phyloP scores from a whole-genome alignment of 1,284 basidiomycete genomes.

The Malassezia slooffiae region DNA sequence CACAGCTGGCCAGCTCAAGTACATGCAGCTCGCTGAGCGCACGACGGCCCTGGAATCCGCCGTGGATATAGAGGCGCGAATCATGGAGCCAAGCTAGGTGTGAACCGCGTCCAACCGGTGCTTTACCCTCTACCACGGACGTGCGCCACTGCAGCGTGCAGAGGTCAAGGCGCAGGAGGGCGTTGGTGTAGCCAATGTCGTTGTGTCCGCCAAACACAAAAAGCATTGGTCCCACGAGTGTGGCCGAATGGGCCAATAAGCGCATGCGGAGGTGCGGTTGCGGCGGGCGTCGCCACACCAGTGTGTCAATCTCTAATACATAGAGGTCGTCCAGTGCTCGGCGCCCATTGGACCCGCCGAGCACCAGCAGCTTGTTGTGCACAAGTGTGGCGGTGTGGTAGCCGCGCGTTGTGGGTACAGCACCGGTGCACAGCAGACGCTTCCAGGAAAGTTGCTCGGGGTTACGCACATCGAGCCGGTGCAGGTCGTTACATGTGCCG shows the following conservation, averaged over 20 bases:
- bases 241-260: slow-evolving; percentile 75
- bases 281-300: too few relatives aligned
- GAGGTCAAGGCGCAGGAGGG: slow-evolving; percentile 74
- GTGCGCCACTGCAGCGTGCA: slow-evolving; percentile 60
- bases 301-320: slow-evolving; percentile 58
- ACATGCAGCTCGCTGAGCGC: slow-evolving; percentile 75
- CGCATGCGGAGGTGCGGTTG: slow-evolving; percentile 21
- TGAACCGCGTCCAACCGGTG: slow-evolving; percentile 66
- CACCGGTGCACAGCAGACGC: slow-evolving; percentile 29
- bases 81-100: slow-evolving; percentile 71
- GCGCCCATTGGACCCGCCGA: slow-evolving; percentile 57
- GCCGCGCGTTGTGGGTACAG: slow-evolving; percentile 56
- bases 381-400: slow-evolving; percentile 84
- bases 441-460: slow-evolving; percentile 58
- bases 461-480: slow-evolving; percentile 64
- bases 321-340: slow-evolving; percentile 73
- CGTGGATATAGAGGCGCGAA: slow-evolving; percentile 70
- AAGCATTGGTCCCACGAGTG: slow-evolving; percentile 83
- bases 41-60: slow-evolving; percentile 70
- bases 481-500: slow-evolving; percentile 76
- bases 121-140: slow-evolving; percentile 56
- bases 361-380: slow-evolving; percentile 67
- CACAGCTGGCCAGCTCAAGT: slow-evolving; percentile 72
- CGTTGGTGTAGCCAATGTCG: slow-evolving; percentile 63
- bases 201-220: slow-evolving; percentile 83